Conservation (phyloP, 1,284 basidiomycete genomes). For the Schizophyllum commune region DNA sequence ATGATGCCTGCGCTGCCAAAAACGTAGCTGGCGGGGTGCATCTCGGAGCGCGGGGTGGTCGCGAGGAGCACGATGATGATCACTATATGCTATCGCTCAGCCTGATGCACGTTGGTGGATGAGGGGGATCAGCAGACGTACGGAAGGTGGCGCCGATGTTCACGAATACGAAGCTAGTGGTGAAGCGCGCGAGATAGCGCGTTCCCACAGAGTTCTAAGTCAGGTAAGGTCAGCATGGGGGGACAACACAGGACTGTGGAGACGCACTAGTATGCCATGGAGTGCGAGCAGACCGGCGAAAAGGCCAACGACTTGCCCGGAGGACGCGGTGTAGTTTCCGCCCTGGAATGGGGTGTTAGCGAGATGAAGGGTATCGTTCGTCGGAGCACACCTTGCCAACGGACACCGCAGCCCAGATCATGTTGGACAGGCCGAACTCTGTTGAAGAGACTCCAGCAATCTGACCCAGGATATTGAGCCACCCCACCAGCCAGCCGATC, state of each 20-base stretch:
- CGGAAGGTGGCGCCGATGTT: slow-evolving; percentile 72
- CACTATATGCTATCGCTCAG: slow-evolving; percentile 22
- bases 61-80: slow-evolving; percentile 85
- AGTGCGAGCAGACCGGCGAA: slow-evolving; percentile 64
- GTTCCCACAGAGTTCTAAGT: slow-evolving; percentile 78
- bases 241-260: background rate
- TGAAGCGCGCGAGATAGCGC: slow-evolving; percentile 69
- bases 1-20: slow-evolving; percentile 65
- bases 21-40: slow-evolving; percentile 75
- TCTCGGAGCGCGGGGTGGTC: slow-evolving; percentile 67
- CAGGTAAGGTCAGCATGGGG: background rate
- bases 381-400: slow-evolving; percentile 37
- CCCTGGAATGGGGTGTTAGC: slow-evolving; percentile 22
- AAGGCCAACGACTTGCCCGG: slow-evolving; percentile 68
- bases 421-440: slow-evolving; percentile 82
- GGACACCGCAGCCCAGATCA: slow-evolving; percentile 80
- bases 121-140: slow-evolving; percentile 22
- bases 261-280: slow-evolving; percentile 60
- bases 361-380: background rate
- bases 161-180: slow-evolving; percentile 80
- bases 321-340: slow-evolving; percentile 40
- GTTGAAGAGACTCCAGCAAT: slow-evolving; percentile 80
- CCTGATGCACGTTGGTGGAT: background rate
- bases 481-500: slow-evolving; percentile 75
- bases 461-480: slow-evolving; percentile 82